Conservation (phyloP, 106 monocot genomes). For the Dioscorea dumetorum region DNA sequence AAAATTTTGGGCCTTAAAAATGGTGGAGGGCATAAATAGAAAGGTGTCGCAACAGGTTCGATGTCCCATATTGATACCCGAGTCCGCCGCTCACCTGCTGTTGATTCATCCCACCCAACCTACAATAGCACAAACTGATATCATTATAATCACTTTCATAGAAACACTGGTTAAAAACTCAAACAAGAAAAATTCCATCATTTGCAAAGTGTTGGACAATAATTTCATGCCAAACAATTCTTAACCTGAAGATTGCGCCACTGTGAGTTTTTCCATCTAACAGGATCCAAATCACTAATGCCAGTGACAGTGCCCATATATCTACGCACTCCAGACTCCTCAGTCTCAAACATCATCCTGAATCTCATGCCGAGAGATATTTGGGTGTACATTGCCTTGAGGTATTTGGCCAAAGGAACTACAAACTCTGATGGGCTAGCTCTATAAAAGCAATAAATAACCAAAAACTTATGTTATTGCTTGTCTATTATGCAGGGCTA, state of each 20-base stretch:
- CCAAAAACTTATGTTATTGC: no score
- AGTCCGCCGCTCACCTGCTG: constrained; percentile 55
- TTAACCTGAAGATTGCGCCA: constrained; percentile 86
- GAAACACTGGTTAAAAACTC: no score
- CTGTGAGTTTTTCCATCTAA: constrained; percentile 79
- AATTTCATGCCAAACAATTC: not conserved
- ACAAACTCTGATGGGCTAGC: constrained; percentile 83
- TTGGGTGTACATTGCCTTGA: constrained; percentile 71
- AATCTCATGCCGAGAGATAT: constrained; percentile 83
- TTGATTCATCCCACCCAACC: constrained; percentile 97
- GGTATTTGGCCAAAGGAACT: constrained; percentile 72
- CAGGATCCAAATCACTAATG: constrained; percentile 69
- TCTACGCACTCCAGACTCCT: constrained; percentile 74
- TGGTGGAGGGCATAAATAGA: constrained; percentile 80
- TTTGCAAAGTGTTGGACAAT: not conserved
- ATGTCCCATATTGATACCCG: constrained; percentile 93
- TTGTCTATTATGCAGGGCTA: no score
- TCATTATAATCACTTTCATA: no score
- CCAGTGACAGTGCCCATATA: constrained; percentile 94
- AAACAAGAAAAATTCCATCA: no score
- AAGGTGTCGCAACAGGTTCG: constrained; percentile 81
- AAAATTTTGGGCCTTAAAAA: constrained; percentile 69
- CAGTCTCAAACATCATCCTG: constrained; percentile 93
- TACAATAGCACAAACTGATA: not conserved
- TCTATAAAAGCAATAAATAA: constrained; percentile 12